Evolutionary conservation across 306 rosid genomes (phyloP), one percentile per base, ranked within the genome.

Genomic region (Gillenia trifoliata): DNA sequence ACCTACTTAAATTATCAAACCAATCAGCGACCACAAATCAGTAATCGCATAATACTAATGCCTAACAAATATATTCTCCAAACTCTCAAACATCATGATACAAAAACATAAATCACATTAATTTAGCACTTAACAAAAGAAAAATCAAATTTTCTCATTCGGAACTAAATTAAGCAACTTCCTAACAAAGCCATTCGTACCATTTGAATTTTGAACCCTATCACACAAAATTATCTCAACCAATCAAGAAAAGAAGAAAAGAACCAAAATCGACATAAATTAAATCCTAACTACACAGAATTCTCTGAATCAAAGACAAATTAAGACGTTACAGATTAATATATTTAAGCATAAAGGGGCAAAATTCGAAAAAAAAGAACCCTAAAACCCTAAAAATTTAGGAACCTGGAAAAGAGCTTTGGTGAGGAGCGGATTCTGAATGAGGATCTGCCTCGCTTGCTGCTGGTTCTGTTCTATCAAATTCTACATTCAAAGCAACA

Each of bases 341-440:
- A 47, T 3, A 20, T 49, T 6, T 23, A 22, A 28, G 31, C 10
- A 62, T 4, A 19, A n/a, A 11, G 5, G 10, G 30, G 40, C 59
- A 31, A 49, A 5, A 56, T 28, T 13, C 66, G 66, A 26, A 8
- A 6, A 28, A 36, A 15, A 52, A 20, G 55, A 73, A 31, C 11
- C 17, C 5, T 19, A 63, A 61, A 28, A 33, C 66, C 77, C 75
- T 65, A 84, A 67, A 65, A 28, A 6, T 52, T 23, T 0, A 52
- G 36, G 17, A 62, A 94, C 99, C 97, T 94, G 99, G 69, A 94
- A 94, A 73, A 94, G 99, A 5, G 97, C 93, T 92, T 87, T 95
- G 40, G 99, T 95, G 49, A 95, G 80, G 41, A 76, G 79, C 22
- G 99, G 98, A 73, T 95, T 95, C 90, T 95, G 98, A 74, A 92